Base-by-base conservation (phyloP, 208 protist species). In the Leishmania arabica region DNA sequence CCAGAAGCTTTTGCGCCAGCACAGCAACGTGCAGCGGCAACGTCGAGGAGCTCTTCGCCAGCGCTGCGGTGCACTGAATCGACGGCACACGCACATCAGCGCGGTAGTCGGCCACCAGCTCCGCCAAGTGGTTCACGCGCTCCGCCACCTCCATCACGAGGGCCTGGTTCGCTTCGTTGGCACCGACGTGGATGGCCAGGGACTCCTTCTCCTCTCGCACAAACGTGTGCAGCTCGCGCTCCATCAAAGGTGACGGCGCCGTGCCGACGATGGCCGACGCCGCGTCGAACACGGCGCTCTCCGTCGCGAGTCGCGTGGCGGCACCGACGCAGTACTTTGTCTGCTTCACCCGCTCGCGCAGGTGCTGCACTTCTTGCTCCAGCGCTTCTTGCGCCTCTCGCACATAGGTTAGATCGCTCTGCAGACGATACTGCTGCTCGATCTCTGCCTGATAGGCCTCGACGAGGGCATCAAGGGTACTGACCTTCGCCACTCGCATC, bases 401-500 rank as follows among this genome's bases (percentile, higher is more conserved):
- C 73, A 72, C 7, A 11, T 79, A 66, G 17, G 80, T 53, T 24
- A 89, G 75, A 40, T 91, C 80, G 47, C 90, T 81, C n/a, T 82
- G 68, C 68, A 99, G 85, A 75, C 96, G 89, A 17, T 83, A 68
- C 69, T 97, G 93, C 42, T 89, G 85, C 40, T 91, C 90, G 64
- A 93, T 85, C 83, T 96, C 88, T 68, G 75, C 65, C 17, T 91
- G 83, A 62, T 93, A 91, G 13, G 85, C 87, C 3, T 42, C 53
- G 6, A 93, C 77, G 40, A 96, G 81, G 21, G 78, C 80, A 13
- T 90, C 87, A 31, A 90, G 68, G 1, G 78, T 84, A 34, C 51
- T 51, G 3, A 94, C 92, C 58, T 95, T 90, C 1, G 97, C 98
- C 19, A 92, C 90, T 47, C 92, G 93, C 86, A 98, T 95, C 84